These are phyloP conservation scores for Musa acuminata DNA, from an alignment of 176 grass and related monocot species.

Conservation along the genomic window DNA sequence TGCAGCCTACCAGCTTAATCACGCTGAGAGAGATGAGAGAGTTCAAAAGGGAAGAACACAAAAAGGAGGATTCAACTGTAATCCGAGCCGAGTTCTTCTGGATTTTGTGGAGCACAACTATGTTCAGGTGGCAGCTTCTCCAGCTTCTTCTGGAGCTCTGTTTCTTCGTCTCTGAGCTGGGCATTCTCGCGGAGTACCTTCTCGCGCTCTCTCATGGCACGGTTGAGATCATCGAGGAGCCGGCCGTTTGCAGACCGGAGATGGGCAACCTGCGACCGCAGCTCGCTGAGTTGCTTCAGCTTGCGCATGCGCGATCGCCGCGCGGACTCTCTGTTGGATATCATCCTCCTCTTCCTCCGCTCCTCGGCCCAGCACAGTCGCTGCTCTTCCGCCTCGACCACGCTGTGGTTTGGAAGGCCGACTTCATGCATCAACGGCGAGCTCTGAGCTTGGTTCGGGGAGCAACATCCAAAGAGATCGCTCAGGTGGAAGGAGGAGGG, in stretches of 20 bases:
- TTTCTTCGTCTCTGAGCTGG: constrained; percentile 43
- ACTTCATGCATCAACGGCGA: constrained; percentile 34
- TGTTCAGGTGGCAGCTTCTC: constrained; percentile 5
- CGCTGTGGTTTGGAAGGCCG: constrained; percentile 29
- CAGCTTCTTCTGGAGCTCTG: constrained; percentile 45
- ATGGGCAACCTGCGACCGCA: constrained; percentile 36
- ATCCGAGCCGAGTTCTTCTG: neutral
- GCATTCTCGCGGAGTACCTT: constrained; percentile 35
- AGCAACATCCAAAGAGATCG: constrained; percentile 5
- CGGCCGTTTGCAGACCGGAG: constrained; percentile 42
- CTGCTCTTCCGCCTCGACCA: constrained; percentile 11
- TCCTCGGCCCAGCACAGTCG: constrained; percentile 34
- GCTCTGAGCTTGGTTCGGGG: constrained; percentile 9
- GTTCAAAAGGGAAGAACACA: neutral
- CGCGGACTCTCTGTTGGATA: constrained; percentile 84
- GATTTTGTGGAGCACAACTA: neutral
- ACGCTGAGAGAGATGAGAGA: no score
- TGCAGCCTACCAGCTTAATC: no score
- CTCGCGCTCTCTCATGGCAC: constrained; percentile 22
- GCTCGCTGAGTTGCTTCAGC: constrained; percentile 56
- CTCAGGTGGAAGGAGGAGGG: constrained; percentile 35
- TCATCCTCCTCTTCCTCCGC: constrained; percentile 58
- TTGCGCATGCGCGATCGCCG: constrained; percentile 70
- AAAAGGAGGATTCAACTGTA: neutral
- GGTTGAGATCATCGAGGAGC: constrained; percentile 68